Percentiles rank a stretch among this genome's conserved stretches.
phyloP scores from a whole-genome alignment of 2,329 filamentous ascomycete species.

The Aspergillus quadricinctus region DNA sequence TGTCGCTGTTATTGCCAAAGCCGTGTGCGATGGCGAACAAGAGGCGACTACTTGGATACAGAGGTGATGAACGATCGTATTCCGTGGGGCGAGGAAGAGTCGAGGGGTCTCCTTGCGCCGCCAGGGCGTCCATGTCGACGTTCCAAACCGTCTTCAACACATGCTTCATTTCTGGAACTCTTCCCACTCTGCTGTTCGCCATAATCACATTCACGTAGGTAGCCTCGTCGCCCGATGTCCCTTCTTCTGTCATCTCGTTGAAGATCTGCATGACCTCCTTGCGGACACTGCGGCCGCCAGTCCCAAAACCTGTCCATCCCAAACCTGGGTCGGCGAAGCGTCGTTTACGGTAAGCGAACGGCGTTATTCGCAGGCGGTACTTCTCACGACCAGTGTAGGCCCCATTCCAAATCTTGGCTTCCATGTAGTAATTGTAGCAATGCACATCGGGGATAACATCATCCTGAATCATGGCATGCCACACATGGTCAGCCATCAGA shows the following conservation, averaged over 20 bases:
- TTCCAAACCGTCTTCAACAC: constrained; percentile 53
- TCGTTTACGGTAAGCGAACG: constrained; percentile 28
- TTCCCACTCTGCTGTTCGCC: constrained; percentile 50
- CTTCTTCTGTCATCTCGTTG: constrained; percentile 44
- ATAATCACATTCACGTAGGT: constrained; percentile 53
- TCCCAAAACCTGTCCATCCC: constrained; percentile 30
- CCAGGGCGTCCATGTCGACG: constrained; percentile 45
- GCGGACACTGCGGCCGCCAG: constrained; percentile 29
- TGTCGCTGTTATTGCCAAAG: constrained; percentile 63
- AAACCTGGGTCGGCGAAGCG: constrained; percentile 9
- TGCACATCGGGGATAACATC: constrained; percentile 42
- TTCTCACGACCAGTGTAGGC: constrained; percentile 37
- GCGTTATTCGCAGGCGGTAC: constrained; percentile 35
- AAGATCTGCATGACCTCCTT: constrained; percentile 40
- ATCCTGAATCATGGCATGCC: constrained; percentile 41
- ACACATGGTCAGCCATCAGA: constrained; percentile 42
- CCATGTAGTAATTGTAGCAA: constrained; percentile 55
- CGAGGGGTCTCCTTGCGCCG: constrained; percentile 29
- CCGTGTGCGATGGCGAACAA: constrained; percentile 64
- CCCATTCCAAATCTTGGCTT: constrained; percentile 46
- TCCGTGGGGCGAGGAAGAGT: constrained; percentile 31
- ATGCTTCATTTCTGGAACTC: constrained; percentile 43
- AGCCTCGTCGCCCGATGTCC: constrained; percentile 46
- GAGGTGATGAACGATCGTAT: constrained; percentile 48
- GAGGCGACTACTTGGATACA: constrained; percentile 56